Percentiles rank a stretch among this genome's conserved stretches.
Evolutionary conservation across 73 alveolate genomes (phyloP).

Genomic region (Stentor roeselii): DNA sequence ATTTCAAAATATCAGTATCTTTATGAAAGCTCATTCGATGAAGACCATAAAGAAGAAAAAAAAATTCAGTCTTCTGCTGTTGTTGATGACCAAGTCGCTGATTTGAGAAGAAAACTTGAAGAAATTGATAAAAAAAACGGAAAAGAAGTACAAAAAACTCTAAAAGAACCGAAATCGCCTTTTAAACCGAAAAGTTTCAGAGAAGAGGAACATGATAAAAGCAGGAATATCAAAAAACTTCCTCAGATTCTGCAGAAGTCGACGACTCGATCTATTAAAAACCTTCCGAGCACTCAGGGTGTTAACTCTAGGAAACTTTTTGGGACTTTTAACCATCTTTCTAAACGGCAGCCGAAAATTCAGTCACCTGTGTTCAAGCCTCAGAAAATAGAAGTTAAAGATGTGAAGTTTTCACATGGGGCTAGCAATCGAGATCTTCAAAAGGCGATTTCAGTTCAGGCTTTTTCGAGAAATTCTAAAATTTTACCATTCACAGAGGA

Average conservation of each 20-base stretch:
- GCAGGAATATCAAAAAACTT: neutral
- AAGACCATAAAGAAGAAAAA: neutral
- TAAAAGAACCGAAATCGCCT: neutral
- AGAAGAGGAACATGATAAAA: no score
- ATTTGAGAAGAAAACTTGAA: neutral
- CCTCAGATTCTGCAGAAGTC: neutral
- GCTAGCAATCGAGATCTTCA: neutral
- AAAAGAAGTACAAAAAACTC: neutral
- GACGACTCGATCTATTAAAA: neutral
- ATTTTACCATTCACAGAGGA: neutral
- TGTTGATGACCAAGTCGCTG: neutral
- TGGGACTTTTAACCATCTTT: neutral
- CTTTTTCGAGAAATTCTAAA: neutral
- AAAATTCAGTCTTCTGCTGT: neutral
- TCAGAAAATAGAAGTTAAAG: neutral
- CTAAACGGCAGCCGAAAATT: neutral
- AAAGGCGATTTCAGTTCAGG: neutral
- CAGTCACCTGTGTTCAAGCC: neutral
- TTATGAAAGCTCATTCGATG: neutral
- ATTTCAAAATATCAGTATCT: no score
- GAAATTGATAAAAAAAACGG: neutral
- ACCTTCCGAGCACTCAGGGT: neutral
- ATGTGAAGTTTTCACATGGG: neutral
- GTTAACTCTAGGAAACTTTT: neutral
- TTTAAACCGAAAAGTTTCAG: no score